Base-by-base conservation (phyloP, 345 rosid genomes). In the Sonneratia alba region DNA sequence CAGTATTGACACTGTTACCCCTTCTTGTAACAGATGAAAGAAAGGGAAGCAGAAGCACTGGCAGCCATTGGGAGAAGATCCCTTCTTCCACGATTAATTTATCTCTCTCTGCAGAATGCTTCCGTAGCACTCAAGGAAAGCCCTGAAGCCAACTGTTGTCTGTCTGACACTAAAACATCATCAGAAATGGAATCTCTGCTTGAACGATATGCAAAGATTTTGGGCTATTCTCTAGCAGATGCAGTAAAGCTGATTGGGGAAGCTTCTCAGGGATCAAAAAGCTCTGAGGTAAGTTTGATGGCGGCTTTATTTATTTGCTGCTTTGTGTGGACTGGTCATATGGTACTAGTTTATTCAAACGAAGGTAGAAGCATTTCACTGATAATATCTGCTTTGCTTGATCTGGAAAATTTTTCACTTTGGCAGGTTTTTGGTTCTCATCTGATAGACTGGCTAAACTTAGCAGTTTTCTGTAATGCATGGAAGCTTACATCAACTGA, bases 81-180 rank as follows among this genome's bases (percentile, higher is more conserved):
- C 75, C 91, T 95, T 75, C 82, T 95, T 67, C 98, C 99, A 48
- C 92, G 98, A 63, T 70, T 95, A 89, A 76, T 95, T 74, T 90
- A 83, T 75, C 81, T 90, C 70, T 92, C 99, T n/a, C 81, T 90
- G 80, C 96, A 86, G 76, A 85, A 87, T 80, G 81, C 92, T 19
- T 78, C 90, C 68, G 75, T 78, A 37, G 80, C 89, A 6, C 61
- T 81, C 8, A 95, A 86, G 84, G 92, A 83, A 66, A 82, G 75
- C 78, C 56, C 79, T 78, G 91, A 82, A 79, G 71, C 64, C 72
- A 89, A 92, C 73, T 96, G 92, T 42, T 80, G 92, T 74, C 64
- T 74, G 51, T 75, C 86, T 77, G 89, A 80, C 73, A 68, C 83
- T 69, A 84, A 85, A 71, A 69, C 79, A 48, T 78, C 83, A n/a